Percentiles rank a stretch among this genome's conserved stretches.
These are phyloP conservation scores for Debaryomyces singareniensis DNA, from an alignment of 1,139 yeast species.

Conservation along the genomic window DNA sequence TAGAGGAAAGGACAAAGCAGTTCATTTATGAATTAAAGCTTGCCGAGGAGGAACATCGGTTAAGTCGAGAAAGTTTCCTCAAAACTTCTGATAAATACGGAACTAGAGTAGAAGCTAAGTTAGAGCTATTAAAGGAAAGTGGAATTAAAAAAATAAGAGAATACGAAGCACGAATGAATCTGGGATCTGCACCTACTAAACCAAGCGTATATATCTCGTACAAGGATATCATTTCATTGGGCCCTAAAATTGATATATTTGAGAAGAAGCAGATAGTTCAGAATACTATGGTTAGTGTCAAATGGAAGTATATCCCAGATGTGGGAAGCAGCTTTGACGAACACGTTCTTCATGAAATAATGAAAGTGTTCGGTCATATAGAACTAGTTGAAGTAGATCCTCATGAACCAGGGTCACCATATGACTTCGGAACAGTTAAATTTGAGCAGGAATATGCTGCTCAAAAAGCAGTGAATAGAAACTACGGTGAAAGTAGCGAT, in stretches of 20 bases:
- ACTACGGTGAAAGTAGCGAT: conserved; percentile 33
- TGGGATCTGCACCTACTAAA: conserved; percentile 1
- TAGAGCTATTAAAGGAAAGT: conserved; percentile 22
- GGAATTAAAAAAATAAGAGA: conserved; percentile 21
- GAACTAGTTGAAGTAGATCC: conserved; percentile 10
- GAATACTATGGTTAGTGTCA: conserved; percentile 15
- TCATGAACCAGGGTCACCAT: conserved; percentile 16
- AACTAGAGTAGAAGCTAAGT: conserved; percentile 6
- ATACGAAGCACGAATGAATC: conserved; percentile 12
- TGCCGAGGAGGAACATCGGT: conserved; percentile 18
- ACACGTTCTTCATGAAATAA: conserved; percentile 29
- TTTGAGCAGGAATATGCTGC: conserved; percentile 21
- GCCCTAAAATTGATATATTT: neutral
- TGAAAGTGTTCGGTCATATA: conserved; percentile 43
- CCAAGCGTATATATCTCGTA: conserved; percentile 14
- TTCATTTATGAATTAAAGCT: conserved; percentile 29
- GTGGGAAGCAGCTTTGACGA: conserved; percentile 23
- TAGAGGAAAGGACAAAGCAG: conserved; percentile 20
- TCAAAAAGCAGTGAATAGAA: conserved; percentile 30
- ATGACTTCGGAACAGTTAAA: conserved; percentile 32
- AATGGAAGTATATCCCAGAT: conserved; percentile 41
- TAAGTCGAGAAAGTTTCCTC: conserved; percentile 5
- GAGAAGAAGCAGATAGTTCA: neutral
- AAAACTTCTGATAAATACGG: conserved; percentile 5
- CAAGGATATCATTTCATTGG: conserved; percentile 11